These are phyloP conservation scores for Chlamydomonas reinhardtii DNA, from an alignment of 163 green algal genomes.

Conservation along the genomic window DNA sequence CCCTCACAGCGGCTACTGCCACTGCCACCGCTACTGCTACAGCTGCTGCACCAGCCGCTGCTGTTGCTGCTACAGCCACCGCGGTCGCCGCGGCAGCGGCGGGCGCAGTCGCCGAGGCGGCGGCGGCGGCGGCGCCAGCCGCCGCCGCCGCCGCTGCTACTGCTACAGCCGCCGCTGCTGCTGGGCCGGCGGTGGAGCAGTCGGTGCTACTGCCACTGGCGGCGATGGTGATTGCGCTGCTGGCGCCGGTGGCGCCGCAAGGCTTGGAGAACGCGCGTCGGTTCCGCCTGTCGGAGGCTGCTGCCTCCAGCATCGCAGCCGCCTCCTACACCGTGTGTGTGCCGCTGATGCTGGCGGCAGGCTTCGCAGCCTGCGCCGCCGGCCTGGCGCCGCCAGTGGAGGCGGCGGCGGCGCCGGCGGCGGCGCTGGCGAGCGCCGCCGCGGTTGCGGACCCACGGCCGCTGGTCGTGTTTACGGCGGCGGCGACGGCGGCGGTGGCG, in stretches of 20 bases:
- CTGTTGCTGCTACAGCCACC: not conserved
- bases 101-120: no score
- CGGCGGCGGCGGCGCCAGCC: not conserved
- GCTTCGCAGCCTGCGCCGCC: slow-evolving; percentile 1
- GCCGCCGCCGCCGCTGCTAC: not conserved
- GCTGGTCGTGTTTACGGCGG: slow-evolving; percentile 2
- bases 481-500: not conserved
- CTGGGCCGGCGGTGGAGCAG: not conserved
- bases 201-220: slow-evolving; percentile 43
- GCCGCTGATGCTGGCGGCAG: slow-evolving; percentile 37
- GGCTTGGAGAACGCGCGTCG: slow-evolving; percentile 41
- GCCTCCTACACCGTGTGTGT: slow-evolving; percentile 39
- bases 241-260: slow-evolving; percentile 44
- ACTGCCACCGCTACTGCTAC: not conserved
- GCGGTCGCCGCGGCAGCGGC: no score
- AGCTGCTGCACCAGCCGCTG: not conserved
- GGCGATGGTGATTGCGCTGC: slow-evolving; percentile 25
- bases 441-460: slow-evolving; percentile 8
- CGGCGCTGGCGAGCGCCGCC: not conserved
- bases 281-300: slow-evolving; percentile 57
- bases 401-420: not conserved
- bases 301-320: slow-evolving; percentile 29
- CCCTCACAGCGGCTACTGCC: not conserved
- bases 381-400: slow-evolving; percentile 1
- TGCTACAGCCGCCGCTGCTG: not conserved